Evolutionary conservation across 2,329 filamentous ascomycete species (phyloP).

Genomic region (Exophiala phaeomuriformis): DNA sequence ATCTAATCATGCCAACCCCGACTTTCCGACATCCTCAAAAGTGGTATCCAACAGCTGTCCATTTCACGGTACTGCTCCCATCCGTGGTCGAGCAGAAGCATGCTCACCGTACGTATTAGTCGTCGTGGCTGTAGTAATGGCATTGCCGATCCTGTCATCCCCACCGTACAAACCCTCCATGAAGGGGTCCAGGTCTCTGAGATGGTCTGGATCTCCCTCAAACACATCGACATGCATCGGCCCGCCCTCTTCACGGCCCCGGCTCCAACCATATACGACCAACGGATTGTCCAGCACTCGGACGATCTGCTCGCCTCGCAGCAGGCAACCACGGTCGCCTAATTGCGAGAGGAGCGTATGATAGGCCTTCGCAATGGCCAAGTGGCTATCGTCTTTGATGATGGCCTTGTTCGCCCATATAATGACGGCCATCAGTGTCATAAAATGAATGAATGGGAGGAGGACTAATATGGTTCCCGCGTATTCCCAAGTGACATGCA

Average conservation of each 20-base stretch:
- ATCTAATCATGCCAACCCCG: too few relatives aligned
- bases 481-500: conserved; percentile 60
- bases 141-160: background rate
- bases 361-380: conserved; percentile 23
- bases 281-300: conserved; percentile 12
- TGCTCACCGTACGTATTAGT: too few relatives aligned
- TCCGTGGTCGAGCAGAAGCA: too few relatives aligned
- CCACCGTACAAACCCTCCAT: conserved; percentile 19
- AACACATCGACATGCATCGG: conserved; percentile 22
- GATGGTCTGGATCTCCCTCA: background rate
- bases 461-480: conserved; percentile 17
- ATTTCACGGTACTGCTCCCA: too few relatives aligned
- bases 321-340: conserved; percentile 21
- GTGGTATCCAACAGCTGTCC: too few relatives aligned
- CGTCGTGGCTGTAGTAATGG: background rate
- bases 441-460: conserved; percentile 22
- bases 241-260: conserved; percentile 6
- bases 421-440: conserved; percentile 20
- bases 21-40: background rate
- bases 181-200: conserved; percentile 6
- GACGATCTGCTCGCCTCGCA: conserved; percentile 23
- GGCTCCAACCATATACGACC: conserved; percentile 20
- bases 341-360: conserved; percentile 13
- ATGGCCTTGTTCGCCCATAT: conserved; percentile 25
- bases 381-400: conserved; percentile 25